Percentiles rank a stretch among this genome's conserved stretches.
Evolutionary conservation across 257 asterid genomes (phyloP).

Genomic region (Forsythia suspensa): DNA sequence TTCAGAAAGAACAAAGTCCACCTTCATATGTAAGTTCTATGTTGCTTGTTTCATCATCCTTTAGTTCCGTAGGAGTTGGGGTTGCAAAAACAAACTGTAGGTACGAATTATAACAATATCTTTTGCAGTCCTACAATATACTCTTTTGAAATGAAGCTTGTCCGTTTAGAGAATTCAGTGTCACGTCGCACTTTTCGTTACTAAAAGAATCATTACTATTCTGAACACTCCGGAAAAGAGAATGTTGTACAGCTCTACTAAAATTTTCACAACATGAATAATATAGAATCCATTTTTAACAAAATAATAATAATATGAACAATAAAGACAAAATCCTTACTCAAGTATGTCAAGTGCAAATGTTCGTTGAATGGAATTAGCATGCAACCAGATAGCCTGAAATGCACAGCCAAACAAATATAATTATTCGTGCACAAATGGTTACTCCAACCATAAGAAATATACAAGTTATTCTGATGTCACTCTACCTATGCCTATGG

Average conservation of each 20-base stretch:
- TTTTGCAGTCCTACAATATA: neutral
- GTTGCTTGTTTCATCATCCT: neutral
- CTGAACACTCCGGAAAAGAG: neutral
- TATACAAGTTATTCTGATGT: neutral
- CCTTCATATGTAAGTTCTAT: neutral
- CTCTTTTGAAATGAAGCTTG: neutral
- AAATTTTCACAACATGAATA: neutral
- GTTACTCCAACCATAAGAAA: neutral
- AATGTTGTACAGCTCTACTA: neutral
- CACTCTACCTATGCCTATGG: neutral
- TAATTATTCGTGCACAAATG: neutral
- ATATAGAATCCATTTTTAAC: neutral
- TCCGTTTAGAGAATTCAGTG: neutral
- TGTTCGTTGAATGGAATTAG: neutral
- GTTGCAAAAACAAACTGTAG: neutral
- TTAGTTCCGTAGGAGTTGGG: neutral
- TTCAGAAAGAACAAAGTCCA: neutral
- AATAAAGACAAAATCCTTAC: neutral
- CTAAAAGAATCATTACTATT: neutral
- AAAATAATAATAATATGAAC: neutral
- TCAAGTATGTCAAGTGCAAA: neutral
- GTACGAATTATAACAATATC: neutral
- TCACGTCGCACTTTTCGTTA: neutral
- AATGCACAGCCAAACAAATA: slow-evolving; percentile 31
- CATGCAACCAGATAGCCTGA: slow-evolving; percentile 85